phyloP scores from a whole-genome alignment of 2,329 filamentous ascomycete genomes.

The Penicillium sp. region DNA sequence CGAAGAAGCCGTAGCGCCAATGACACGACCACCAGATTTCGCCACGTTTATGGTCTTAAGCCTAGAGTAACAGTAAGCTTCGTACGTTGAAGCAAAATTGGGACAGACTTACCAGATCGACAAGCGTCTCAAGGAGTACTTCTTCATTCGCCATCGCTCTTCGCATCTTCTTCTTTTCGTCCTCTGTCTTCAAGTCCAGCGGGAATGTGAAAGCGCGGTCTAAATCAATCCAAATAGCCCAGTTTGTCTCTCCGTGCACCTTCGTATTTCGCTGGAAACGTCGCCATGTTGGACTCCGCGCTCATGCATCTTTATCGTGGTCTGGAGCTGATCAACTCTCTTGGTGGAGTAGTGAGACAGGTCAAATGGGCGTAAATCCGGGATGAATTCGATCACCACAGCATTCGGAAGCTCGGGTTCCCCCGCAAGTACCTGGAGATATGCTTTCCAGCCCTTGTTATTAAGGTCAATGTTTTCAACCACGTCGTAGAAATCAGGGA shows the following conservation, averaged over 20 bases:
- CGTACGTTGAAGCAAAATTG: not conserved
- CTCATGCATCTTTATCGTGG: not conserved
- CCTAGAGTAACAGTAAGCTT: not conserved
- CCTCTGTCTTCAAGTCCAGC: not conserved
- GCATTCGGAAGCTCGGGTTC: not conserved
- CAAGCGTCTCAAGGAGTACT: not conserved
- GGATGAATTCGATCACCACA: not conserved
- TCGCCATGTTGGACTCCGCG: not conserved
- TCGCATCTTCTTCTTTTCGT: not conserved
- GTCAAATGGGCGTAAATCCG: not conserved
- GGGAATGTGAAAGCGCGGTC: not conserved
- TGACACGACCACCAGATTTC: not conserved
- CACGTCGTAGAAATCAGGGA: not conserved
- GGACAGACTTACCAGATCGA: not conserved
- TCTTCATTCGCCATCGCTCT: not conserved
- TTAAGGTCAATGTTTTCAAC: not conserved
- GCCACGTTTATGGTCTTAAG: not conserved
- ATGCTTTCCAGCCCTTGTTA: not conserved
- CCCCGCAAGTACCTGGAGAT: not conserved
- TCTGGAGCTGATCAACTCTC: not conserved
- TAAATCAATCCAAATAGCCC: not conserved
- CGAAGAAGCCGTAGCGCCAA: not conserved
- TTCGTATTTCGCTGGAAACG: not conserved
- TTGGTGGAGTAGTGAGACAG: not conserved
- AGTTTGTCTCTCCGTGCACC: not conserved